Evolutionary conservation across 148 eudicot genomes (phyloP), one percentile per base, ranked within the genome.

Genomic region (Rhododendron simsii): DNA sequence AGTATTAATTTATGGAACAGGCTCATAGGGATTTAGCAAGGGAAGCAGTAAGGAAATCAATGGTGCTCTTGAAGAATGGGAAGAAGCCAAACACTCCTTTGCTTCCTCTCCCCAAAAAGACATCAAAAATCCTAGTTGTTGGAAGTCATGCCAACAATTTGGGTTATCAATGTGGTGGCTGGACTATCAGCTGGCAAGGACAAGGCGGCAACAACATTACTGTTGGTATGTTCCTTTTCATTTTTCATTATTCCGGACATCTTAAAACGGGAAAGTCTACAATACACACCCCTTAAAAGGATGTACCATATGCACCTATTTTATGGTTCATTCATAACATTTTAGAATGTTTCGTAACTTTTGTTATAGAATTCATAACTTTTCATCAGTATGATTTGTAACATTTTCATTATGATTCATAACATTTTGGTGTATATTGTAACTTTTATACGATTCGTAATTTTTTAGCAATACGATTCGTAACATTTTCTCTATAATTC

Each of bases 11-110:
- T 71, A 11, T 87, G 87, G 55, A 45, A 47, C 35, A 84, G 86
- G 86, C 81, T 84, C 81, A 76, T 37, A 84, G 86, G 39, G 71
- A 84, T 14, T 84, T 84, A 53, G 86, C 81, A 50, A 84, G 81
- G n/a, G 86, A 84, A 84, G 89, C 88, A 4, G 86, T 91, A 0
- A 89, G 86, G 37, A 84, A 84, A 39, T 84, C 86, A 23, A 48
- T 84, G 20, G 86, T 84, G 47, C 81, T 84, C 13, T 76, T 84
- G 71, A 76, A 84, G 86, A 84, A 84, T 51, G 81, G 86, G 21
- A 6, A 84, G 23, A 51, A 84, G 2, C 80, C 30, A 35, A 45
- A 84, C 41, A 28, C 18, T 20, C 81, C 69, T 23, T 35, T 84
- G 23, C 71, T 84, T 35, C 86, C 86, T 55, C 81, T 84, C 13